Base-by-base conservation (phyloP, 2,329 filamentous ascomycete genomes). In the Biscogniauxia mediterranea region DNA sequence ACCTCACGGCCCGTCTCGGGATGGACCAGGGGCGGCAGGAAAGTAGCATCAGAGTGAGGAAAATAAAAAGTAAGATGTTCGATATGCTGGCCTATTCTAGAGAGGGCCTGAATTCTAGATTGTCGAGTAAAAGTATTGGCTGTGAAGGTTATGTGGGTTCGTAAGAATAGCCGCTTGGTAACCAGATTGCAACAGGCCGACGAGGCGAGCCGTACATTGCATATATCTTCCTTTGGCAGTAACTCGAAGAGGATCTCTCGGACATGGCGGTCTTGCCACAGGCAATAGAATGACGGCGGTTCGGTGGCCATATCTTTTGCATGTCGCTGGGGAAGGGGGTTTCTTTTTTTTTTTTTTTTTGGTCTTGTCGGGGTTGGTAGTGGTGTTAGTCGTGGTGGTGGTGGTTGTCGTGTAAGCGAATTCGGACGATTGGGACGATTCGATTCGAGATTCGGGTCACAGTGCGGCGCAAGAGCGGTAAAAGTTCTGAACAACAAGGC, bases 11-110 rank as follows among this genome's bases (percentile, higher is more conserved):
- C 92, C 9, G 88, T 92, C 64, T 82, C 75, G 3, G 91, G 90
- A 72, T 96, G 89, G 49, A 96, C 82, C 53, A 97, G 83, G n/a
- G 92, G 92, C 17, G 92, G 90, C 8, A 96, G 81, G 72, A 93
- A 93, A 51, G 91, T 95, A 57, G 90, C 85, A n/a, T 85, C 79
- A 5, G 86, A 87, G 76, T 96, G 92, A 26, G 91, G 85, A 67
- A 96, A 84, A 72, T 82, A 83, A 78, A 97, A 96, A 60, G 85
- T 90, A 58, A 96, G 81, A 61, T 89, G 89, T 76, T 91, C 87
- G 69, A 96, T 85, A 75, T 94, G 86, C 67, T 88, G 87, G 60
- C 92, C 93, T 69, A 97, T 88, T 63, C 90, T 84, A 62, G 87
- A 85, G 60, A 97, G 81, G 23, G 92, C 91, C 62, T 89, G 86